Evolutionary conservation across 768 basidiomycete species (phyloP).

Genomic region (Chalciporus sphaerocephalus): DNA sequence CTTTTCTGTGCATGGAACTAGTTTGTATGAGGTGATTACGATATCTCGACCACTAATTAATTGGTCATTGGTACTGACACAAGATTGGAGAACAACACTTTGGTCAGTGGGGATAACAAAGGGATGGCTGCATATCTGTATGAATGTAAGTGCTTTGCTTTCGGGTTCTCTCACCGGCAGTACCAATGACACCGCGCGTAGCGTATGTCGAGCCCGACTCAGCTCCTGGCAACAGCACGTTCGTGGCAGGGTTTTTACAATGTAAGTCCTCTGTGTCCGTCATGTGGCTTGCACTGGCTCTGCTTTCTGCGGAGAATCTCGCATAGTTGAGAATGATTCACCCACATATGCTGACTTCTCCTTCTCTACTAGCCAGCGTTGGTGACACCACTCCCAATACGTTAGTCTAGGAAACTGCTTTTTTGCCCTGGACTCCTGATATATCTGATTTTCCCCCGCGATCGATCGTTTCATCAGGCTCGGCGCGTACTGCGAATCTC

Average conservation of each 20-base stretch:
- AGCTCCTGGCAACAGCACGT: conserved; percentile 65
- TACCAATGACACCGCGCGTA: conserved; percentile 26
- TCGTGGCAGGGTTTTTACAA: conserved; percentile 74
- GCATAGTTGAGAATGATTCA: background rate
- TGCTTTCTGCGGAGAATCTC: background rate
- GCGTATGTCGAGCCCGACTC: conserved; percentile 59
- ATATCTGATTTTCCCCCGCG: background rate
- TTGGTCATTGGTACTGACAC: background rate
- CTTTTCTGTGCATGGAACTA: conserved; percentile 78
- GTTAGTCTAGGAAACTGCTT: conserved; percentile 38
- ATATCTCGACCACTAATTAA: background rate
- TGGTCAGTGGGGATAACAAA: conserved; percentile 81
- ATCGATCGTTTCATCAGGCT: conserved; percentile 33
- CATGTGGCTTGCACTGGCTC: background rate
- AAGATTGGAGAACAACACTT: conserved; percentile 62
- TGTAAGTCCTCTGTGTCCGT: conserved; percentile 41
- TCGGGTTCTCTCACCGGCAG: background rate
- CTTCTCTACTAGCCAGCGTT: conserved; percentile 56
- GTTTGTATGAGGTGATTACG: conserved; percentile 58
- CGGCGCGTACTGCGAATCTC: conserved; percentile 75
- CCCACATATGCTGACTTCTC: background rate
- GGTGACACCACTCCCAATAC: conserved; percentile 79
- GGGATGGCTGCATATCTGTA: conserved; percentile 82
- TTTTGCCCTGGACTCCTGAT: background rate
- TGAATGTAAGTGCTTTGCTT: conserved; percentile 46